A percentile compares a stretch with the other conserved stretches of the same genome.
These are phyloP conservation scores for Reutealis trisperma DNA, from an alignment of 345 rosid genomes.

Conservation along the genomic window DNA sequence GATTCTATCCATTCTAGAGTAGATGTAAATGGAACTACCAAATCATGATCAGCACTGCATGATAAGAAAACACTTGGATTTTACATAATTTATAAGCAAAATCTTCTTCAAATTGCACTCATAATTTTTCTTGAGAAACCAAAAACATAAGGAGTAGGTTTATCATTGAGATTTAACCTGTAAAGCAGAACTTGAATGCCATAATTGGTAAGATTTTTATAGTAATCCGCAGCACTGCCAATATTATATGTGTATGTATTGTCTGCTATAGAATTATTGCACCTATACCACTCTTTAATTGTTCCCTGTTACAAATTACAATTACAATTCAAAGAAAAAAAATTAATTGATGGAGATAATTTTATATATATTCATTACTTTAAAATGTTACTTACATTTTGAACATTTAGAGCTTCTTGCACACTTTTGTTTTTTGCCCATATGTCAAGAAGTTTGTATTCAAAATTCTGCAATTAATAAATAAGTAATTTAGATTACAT, in stretches of 20 bases:
- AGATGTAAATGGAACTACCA: conserved; percentile 36
- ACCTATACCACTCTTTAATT: conserved; percentile 27
- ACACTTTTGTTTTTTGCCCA: conserved; percentile 39
- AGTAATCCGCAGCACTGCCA: conserved; percentile 28
- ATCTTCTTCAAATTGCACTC: too few species aligned
- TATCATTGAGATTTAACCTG: conserved; percentile 19
- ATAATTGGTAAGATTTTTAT: conserved; percentile 24
- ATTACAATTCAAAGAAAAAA: neutral
- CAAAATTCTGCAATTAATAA: neutral
- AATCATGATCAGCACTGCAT: conserved; percentile 44
- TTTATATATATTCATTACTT: neutral
- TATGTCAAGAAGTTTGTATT: conserved; percentile 13
- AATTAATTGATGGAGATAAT: too few species aligned
- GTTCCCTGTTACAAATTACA: conserved; percentile 25
- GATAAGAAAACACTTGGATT: neutral
- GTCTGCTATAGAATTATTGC: conserved; percentile 29
- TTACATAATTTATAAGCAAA: neutral
- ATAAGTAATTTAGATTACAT: neutral
- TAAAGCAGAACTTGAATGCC: conserved; percentile 37
- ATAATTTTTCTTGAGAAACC: too few species aligned
- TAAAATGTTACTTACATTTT: conserved; percentile 20
- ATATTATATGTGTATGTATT: conserved; percentile 22
- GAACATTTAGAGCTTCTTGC: conserved; percentile 34
- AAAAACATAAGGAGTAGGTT: too few species aligned
- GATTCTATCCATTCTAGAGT: conserved; percentile 34